Evolutionary conservation across 345 rosid species (phyloP).

Genomic region (Gossypium turneri): DNA sequence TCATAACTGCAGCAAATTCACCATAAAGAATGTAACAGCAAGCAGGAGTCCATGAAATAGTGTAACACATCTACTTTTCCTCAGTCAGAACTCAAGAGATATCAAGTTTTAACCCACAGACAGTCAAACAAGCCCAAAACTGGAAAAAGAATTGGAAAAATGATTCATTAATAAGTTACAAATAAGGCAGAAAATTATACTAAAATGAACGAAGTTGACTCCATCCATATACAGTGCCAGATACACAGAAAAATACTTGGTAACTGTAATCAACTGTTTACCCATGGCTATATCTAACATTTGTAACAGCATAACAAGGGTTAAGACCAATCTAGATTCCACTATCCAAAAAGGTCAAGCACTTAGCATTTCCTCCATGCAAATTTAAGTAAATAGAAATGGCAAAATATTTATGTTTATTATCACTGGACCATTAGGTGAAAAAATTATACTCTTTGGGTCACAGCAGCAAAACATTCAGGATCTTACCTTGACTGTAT

Average conservation of each 20-base stretch:
- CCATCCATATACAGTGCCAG: background rate
- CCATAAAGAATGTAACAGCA: background rate
- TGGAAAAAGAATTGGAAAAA: background rate
- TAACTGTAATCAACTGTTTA: background rate
- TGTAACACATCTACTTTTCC: slow-evolving; percentile 1
- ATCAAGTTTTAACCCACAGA: background rate
- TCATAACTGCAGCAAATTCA: background rate
- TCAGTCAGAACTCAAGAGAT: slow-evolving; percentile 1
- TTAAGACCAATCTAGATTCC: background rate
- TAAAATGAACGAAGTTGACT: background rate
- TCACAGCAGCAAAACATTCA: background rate
- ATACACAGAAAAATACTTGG: background rate
- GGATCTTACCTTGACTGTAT: slow-evolving; percentile 77
- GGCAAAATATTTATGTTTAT: background rate
- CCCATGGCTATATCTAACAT: background rate
- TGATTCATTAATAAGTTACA: background rate
- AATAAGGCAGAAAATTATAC: background rate
- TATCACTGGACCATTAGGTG: background rate
- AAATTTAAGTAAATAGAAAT: background rate
- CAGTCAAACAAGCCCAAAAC: background rate
- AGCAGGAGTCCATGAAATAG: background rate
- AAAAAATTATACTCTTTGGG: background rate
- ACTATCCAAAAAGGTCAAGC: background rate
- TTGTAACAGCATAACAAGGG: background rate
- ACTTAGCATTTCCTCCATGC: background rate